Evolutionary conservation across 306 rosid genomes (phyloP).

Genomic region (Pterocarpus santalinus): DNA sequence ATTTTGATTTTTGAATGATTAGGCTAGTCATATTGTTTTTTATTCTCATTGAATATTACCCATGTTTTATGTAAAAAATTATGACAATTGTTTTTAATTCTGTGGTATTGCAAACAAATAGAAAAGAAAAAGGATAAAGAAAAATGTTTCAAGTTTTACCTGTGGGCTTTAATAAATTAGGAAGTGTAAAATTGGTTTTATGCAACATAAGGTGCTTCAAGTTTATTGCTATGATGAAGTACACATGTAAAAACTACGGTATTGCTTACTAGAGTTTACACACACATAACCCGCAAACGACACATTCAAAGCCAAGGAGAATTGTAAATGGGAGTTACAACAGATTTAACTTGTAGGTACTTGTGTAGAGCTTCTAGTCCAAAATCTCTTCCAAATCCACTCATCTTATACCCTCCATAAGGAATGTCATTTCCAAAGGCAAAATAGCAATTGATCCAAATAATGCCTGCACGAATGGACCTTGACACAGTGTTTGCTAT

Average conservation of each 20-base stretch:
- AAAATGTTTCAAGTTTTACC: background rate
- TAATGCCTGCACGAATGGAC: constrained; percentile 70
- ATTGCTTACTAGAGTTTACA: background rate
- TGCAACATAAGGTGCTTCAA: background rate
- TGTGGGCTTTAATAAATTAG: background rate
- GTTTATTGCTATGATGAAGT: constrained; percentile 13
- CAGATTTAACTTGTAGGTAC: constrained; percentile 74
- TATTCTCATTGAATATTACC: too few relatives aligned
- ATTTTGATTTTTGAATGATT: too few relatives aligned
- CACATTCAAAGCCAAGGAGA: constrained; percentile 77
- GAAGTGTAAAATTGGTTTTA: background rate
- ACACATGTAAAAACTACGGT: background rate
- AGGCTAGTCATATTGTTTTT: too few relatives aligned
- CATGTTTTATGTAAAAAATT: too few relatives aligned
- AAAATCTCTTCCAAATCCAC: constrained; percentile 77
- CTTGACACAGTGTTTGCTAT: constrained; percentile 80
- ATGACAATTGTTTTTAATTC: too few relatives aligned
- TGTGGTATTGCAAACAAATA: too few relatives aligned
- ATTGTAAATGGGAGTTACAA: constrained; percentile 71
- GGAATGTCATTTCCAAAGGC: constrained; percentile 66
- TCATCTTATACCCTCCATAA: constrained; percentile 74
- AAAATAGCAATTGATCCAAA: constrained; percentile 82
- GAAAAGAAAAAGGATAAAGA: too few relatives aligned
- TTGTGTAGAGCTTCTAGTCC: constrained; percentile 65
- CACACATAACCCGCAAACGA: background rate